Evolutionary conservation across 2,329 filamentous ascomycete genomes (phyloP), one percentile per base, ranked within the genome.

Genomic region (Aspergillus bombycis): DNA sequence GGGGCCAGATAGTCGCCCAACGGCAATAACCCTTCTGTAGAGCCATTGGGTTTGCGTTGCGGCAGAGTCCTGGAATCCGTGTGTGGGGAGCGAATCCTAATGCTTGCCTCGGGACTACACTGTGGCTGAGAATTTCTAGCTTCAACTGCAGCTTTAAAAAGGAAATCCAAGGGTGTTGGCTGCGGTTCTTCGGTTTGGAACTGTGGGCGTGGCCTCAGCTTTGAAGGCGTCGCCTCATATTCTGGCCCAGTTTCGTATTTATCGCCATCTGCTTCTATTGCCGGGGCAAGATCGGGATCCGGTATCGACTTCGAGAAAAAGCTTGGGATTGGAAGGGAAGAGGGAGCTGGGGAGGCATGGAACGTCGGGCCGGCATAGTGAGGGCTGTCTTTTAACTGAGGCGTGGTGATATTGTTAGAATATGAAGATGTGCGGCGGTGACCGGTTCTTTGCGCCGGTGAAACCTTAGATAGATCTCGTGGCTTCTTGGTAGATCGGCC

Each of bases 341-440:
- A 96, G 0, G 95, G 91, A 1, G 94, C 94, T 23, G 95, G 95
- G 10, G 95, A 98, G 46, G 93, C 92, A 78, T 97, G 94, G 77
- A 98, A 99, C 6, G 93, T 96, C 38, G 94, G 91, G 16, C 94
- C 95, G 45, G 95, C 95, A 79, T 97, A 99, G 53, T 78, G 77
- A 14, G 76, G 68, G 56, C 74, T 77, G 57, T 79, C 75, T 57
- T 77, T 78, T 48, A 71, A 41, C 14, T 79, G 79, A 56, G 78
- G 77, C 53, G 84, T 78, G 72, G 83, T 84, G 67, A 56, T 43
- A 50, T 65, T 67, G 30, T 63, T 68, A 5, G 78, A 69, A 67
- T 76, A 72, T 28, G 73, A 78, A 61, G 72, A 71, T 11, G 74
- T 75, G 63, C 76, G 72, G 28, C 72, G 75, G 67, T 77, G 72